Base-by-base conservation (phyloP, 371 early-diverging fungal genomes). In the Fennellomyces sp. region DNA sequence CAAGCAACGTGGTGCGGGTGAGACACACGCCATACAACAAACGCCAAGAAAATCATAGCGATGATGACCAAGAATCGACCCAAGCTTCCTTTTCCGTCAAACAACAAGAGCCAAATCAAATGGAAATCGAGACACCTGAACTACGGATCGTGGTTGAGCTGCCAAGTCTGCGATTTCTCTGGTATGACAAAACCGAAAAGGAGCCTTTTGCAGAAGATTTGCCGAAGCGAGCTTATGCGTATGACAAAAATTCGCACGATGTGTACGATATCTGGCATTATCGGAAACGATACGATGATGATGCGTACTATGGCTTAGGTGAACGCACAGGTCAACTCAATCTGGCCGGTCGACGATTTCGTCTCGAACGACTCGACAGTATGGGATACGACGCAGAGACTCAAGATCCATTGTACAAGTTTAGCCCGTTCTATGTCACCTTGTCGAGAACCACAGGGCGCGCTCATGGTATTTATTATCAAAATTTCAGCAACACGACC, bases 381-480 rank as follows among this genome's bases (percentile, higher is more conserved):
- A 72, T 85, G 72, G 88, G 86, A 2, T 86, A 85, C 57, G 76
- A 84, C 57, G 73, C 86, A 5, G 71, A 76, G 38, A 57, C 52
- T 8, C 73, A 78, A n/a, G 86, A 86, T 59, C 85, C 88, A 4
- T 65, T 85, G 3, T 88, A 86, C 69, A 88, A 88, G 60, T 79
- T 78, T 56, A 70, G 74, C 17, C 86, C 86, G 0, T 83, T 82
- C 52, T 78, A 78, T 52, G 60, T 84, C 45, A 72, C 66, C 1
- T 53, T 85, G 6, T 75, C 80, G 25, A 52, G 56, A 3, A 38
- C 39, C 4, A 67, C 78, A 6, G 52, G 66, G 21, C 42, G 56
- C 27, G 80, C 83, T 0, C 75, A 82, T 71, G 88, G 84, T 26
- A 58, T 86, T 1, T 86, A 70, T 60, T 88, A 88, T 60, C 77